Percentiles rank a stretch among this genome's conserved stretches.
Conservation (phyloP, 208 protist species). For the Wallacemonas collosoma region DNA sequence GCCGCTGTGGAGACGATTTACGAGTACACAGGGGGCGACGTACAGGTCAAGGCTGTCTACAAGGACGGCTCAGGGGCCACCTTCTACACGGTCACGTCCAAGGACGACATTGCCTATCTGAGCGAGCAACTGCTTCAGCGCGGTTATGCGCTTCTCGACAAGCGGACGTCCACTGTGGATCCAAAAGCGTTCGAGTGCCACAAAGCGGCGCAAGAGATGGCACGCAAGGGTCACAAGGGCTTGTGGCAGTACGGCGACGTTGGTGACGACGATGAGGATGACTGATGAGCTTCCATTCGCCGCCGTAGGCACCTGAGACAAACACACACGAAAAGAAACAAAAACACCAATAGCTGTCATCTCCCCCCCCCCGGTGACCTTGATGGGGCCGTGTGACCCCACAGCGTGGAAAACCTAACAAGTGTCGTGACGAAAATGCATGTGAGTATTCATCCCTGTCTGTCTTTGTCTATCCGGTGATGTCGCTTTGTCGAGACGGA, state of each 20-base stretch:
- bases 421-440: too few species aligned
- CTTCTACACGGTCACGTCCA: conserved; percentile 75
- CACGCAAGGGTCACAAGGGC: conserved; percentile 77
- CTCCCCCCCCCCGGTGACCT: too few species aligned
- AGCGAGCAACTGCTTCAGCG: conserved; percentile 82
- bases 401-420: too few species aligned
- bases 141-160: conserved; percentile 77
- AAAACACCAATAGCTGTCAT: background rate
- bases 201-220: conserved; percentile 75
- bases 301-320: background rate
- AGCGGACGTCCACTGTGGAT: conserved; percentile 41
- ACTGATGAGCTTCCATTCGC: conserved; percentile 1
- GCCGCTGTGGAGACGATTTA: conserved; percentile 54
- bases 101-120: conserved; percentile 66
- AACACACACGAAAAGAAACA: conserved; percentile 17
- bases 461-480: too few species aligned
- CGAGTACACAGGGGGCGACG: conserved; percentile 74
- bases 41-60: conserved; percentile 82
- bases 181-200: conserved; percentile 57
- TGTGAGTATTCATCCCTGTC: too few species aligned
- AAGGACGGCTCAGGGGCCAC: conserved; percentile 47
- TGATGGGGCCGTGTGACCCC: too few species aligned
- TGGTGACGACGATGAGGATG: conserved; percentile 60
- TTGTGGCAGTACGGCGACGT: conserved; percentile 90
- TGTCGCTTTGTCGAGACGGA: too few species aligned